phyloP scores from a whole-genome alignment of 352 stramenopile species.

The Globisporangium ultimum region DNA sequence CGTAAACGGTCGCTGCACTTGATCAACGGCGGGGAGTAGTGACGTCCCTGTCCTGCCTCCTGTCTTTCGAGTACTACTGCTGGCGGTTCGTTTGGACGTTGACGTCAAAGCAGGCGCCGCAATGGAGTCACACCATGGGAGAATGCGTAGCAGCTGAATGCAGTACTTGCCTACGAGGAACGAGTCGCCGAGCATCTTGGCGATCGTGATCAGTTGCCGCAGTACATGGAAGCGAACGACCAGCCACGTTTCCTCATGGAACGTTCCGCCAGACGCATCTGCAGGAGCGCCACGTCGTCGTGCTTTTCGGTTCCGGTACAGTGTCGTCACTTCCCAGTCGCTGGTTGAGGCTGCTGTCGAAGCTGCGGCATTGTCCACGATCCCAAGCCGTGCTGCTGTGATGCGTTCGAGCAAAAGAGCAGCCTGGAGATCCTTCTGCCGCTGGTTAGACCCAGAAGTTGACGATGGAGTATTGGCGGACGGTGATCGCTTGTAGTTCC shows the following conservation, averaged over 20 bases:
- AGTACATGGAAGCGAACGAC: conserved; percentile 74
- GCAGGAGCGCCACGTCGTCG: conserved; percentile 7
- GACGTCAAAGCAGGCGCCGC: conserved; percentile 3
- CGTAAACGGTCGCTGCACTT: conserved; percentile 30
- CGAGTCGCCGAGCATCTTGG: conserved; percentile 51
- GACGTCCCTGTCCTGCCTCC: conserved; percentile 3
- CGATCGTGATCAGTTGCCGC: conserved; percentile 63
- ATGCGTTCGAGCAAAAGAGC: conserved; percentile 54
- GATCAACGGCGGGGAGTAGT: conserved; percentile 19
- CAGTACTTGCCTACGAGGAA: conserved; percentile 52
- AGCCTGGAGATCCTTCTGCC: conserved; percentile 49
- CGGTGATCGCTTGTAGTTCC: conserved; percentile 23
- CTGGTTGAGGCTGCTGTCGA: conserved; percentile 2
- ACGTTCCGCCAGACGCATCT: conserved; percentile 1
- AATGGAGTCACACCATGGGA: conserved; percentile 60
- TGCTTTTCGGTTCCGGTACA: conserved; percentile 26
- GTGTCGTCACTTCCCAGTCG: conserved; percentile 46
- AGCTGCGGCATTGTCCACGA: conserved; percentile 15
- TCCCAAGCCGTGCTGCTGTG: conserved; percentile 47
- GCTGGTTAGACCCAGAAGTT: conserved; percentile 17
- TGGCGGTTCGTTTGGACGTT: conserved; percentile 1
- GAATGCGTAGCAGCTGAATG: conserved; percentile 60
- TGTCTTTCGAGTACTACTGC: conserved; percentile 4
- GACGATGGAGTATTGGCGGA: conserved; percentile 18
- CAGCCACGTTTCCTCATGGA: conserved; percentile 59